Base-by-base conservation (phyloP, 345 rosid species). In the Eucalyptus tenuipes region DNA sequence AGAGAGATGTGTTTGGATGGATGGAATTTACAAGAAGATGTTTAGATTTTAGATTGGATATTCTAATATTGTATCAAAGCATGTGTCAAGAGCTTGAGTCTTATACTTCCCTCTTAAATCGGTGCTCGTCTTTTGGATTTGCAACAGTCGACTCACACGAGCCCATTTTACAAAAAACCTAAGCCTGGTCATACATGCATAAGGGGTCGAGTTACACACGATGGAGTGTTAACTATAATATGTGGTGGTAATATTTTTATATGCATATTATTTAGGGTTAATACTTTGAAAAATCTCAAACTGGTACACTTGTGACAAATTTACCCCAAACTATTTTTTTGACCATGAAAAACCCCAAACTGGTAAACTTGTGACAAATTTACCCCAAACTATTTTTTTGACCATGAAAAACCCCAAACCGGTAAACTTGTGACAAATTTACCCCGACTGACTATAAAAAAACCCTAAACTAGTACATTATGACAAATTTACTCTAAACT, bases 131-230 rank as follows among this genome's bases (percentile, higher is more conserved):
- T 37, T 59, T 25, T 17, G 14, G 25, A 10, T 71, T 33, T 22
- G 6, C 13, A 37, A 71, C 4, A 37, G 3, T 33, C 3, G 1
- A 18, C 7, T 17, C 4, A 10, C 3, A 2, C 13, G 5, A 33
- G 4, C 25, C 4, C 2, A 71, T 71, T 33, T 71, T 22, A 71
- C 7, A 71, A 9, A 71, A 20, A 71, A 9, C 4, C 45, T 71
- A 71, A 33, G 81, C 13, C 7, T 0, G 0, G 7, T 71, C 7
- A 10, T 3, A 33, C 45, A 10, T 8, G 24, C 3, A 40, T 71
- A 37, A 8, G 4, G 25, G 7, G 4, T 71, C 1, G 4, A 71
- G 13, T 37, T 71, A 18, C 25, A 3, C 7, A 37, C 2, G 3
- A 5, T 10, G 6, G 7, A 20, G 24, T 2, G 7, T 68, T 68